phyloP scores from a whole-genome alignment of 352 stramenopile species.

The Globisporangium apiculatum region DNA sequence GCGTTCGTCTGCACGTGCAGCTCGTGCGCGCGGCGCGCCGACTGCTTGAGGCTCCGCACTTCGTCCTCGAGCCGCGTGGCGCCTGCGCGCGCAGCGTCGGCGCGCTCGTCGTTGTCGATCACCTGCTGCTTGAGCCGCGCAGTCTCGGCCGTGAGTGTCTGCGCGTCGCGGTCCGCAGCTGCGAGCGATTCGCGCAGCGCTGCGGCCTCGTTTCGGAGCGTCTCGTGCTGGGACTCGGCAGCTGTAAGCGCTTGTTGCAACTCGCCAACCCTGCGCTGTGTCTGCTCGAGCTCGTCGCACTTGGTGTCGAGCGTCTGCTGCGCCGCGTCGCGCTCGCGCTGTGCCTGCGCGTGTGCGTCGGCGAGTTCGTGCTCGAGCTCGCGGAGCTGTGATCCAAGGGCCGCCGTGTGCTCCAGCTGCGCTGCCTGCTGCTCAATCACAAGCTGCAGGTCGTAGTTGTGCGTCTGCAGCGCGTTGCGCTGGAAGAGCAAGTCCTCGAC shows the following conservation, averaged over 20 bases:
- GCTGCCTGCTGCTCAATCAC: constrained; percentile 48
- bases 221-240: constrained; percentile 9
- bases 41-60: constrained; percentile 45
- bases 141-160: constrained; percentile 23
- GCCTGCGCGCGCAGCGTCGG: constrained; percentile 27
- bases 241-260: no score
- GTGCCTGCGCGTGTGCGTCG: neutral
- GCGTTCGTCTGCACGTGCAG: constrained; percentile 45
- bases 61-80: constrained; percentile 46
- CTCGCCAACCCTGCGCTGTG: neutral
- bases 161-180: constrained; percentile 25
- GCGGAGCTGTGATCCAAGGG: constrained; percentile 21
- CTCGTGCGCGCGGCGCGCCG: constrained; percentile 49
- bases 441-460: constrained; percentile 71
- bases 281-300: neutral
- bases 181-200: constrained; percentile 1
- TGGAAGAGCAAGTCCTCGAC: constrained; percentile 69
- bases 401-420: constrained; percentile 40
- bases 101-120: constrained; percentile 46
- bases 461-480: constrained; percentile 60
- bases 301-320: neutral
- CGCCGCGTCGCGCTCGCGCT: neutral
- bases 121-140: constrained; percentile 24
- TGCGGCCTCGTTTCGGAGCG: constrained; percentile 12
- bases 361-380: constrained; percentile 39